phyloP scores from a whole-genome alignment of 495 filamentous ascomycete species.

The Hyaloscypha hepaticicola region DNA sequence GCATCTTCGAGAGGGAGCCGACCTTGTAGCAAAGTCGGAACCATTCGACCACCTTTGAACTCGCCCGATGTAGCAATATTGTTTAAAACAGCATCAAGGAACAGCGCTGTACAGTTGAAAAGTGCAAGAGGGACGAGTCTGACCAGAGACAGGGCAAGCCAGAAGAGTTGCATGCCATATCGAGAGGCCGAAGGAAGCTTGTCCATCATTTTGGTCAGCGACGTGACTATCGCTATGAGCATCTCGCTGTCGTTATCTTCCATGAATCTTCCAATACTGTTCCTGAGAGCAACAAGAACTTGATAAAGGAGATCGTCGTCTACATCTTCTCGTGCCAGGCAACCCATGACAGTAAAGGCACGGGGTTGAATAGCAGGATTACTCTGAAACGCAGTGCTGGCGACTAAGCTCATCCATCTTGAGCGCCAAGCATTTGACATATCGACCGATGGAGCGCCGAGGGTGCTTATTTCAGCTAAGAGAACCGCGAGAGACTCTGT shows the following conservation, averaged over 20 bases:
- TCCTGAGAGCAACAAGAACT: constrained; percentile 62
- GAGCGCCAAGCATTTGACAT: constrained; percentile 68
- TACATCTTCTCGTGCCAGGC: constrained; percentile 63
- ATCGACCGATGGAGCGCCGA: constrained; percentile 61
- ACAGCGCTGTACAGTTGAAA: constrained; percentile 60
- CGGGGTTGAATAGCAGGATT: constrained; percentile 67
- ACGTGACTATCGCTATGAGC: constrained; percentile 62
- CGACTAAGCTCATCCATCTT: constrained; percentile 68
- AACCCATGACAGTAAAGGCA: constrained; percentile 69
- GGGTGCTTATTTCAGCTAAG: constrained; percentile 58
- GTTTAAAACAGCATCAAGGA: constrained; percentile 59
- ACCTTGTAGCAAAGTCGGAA: constrained; percentile 55
- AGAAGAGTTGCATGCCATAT: constrained; percentile 67
- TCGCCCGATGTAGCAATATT: constrained; percentile 58
- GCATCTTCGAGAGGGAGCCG: constrained; percentile 56
- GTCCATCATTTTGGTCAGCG: constrained; percentile 66
- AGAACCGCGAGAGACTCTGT: constrained; percentile 54
- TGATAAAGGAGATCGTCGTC: constrained; percentile 69
- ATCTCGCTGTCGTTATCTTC: constrained; percentile 62
- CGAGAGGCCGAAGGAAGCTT: constrained; percentile 62
- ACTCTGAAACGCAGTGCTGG: constrained; percentile 68
- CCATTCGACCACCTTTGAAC: constrained; percentile 56
- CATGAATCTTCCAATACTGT: constrained; percentile 56
- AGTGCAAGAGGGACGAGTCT: constrained; percentile 56
- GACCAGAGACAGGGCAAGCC: constrained; percentile 64